phyloP scores from a whole-genome alignment of 1,139 yeast genomes.

The Yamadazyma sp. region DNA sequence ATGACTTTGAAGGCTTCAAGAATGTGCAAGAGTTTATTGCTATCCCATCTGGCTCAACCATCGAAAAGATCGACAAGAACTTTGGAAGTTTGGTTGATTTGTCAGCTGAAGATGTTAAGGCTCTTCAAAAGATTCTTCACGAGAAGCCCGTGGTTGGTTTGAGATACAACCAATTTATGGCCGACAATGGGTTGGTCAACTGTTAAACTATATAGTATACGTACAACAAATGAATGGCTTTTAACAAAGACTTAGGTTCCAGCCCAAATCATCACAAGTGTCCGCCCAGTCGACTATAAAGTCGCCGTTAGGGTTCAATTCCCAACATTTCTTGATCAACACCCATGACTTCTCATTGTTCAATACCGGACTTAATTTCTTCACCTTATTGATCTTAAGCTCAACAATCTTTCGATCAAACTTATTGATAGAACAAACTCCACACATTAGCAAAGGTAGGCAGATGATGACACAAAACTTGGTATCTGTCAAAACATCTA shows the following conservation, averaged over 20 bases:
- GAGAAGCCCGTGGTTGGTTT: conserved; percentile 4
- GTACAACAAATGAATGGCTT: conserved; percentile 14
- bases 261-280: conserved; percentile 28
- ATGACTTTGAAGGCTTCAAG: conserved; percentile 29
- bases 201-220: too few species aligned
- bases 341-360: conserved; percentile 20
- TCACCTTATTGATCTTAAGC: conserved; percentile 11
- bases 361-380: conserved; percentile 21
- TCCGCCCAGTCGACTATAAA: conserved; percentile 29
- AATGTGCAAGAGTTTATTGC: conserved; percentile 64
- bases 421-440: conserved; percentile 24
- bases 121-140: conserved; percentile 8
- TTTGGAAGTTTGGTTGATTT: conserved; percentile 23
- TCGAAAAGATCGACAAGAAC: conserved; percentile 60
- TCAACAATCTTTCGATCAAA: conserved; percentile 16
- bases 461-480: conserved; percentile 13
- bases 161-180: conserved; percentile 7
- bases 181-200: conserved; percentile 1
- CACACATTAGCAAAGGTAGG: conserved; percentile 25
- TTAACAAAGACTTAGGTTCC: conserved; percentile 26
- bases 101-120: conserved; percentile 5
- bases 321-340: conserved; percentile 27
- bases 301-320: conserved; percentile 23
- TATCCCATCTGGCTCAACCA: conserved; percentile 72
- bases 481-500: conserved; percentile 8